These are phyloP conservation scores for Barnettozyma californica DNA, from an alignment of 805 yeast genomes.

Conservation along the genomic window DNA sequence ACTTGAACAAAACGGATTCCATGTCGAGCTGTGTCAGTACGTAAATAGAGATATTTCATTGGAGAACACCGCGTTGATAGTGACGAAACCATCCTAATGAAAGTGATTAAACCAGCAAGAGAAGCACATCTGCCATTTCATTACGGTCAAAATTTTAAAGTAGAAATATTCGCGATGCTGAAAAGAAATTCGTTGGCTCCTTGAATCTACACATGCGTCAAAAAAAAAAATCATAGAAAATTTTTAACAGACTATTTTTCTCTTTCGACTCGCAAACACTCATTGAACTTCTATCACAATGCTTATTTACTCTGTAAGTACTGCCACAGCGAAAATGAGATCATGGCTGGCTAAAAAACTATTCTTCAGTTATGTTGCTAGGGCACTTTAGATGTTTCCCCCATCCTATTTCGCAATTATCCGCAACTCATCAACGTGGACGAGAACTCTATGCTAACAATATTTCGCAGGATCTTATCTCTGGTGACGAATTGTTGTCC, in stretches of 20 bases:
- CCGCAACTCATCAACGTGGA: background rate
- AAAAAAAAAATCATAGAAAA: constrained; percentile 10
- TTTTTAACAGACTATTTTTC: constrained; percentile 1
- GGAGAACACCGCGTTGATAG: constrained; percentile 61
- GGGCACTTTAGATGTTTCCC: background rate
- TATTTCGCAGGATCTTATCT: constrained; percentile 68
- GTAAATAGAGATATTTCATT: constrained; percentile 52
- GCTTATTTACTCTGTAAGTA: constrained; percentile 18
- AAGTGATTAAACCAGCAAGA: background rate
- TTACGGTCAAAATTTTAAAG: background rate
- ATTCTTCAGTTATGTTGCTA: background rate
- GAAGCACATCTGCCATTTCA: constrained; percentile 1
- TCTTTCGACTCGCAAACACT: background rate
- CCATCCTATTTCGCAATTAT: background rate
- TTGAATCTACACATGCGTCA: background rate
- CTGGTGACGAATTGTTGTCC: constrained; percentile 94
- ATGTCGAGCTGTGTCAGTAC: constrained; percentile 52
- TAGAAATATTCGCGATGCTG: background rate
- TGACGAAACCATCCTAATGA: constrained; percentile 3
- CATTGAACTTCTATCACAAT: constrained; percentile 7
- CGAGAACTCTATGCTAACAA: constrained; percentile 7
- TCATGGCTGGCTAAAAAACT: background rate
- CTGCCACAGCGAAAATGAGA: background rate
- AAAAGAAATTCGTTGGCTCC: background rate
- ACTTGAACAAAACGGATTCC: constrained; percentile 34